Evolutionary conservation across 1,284 basidiomycete species (phyloP).

Genomic region (Caloboletus firmus): DNA sequence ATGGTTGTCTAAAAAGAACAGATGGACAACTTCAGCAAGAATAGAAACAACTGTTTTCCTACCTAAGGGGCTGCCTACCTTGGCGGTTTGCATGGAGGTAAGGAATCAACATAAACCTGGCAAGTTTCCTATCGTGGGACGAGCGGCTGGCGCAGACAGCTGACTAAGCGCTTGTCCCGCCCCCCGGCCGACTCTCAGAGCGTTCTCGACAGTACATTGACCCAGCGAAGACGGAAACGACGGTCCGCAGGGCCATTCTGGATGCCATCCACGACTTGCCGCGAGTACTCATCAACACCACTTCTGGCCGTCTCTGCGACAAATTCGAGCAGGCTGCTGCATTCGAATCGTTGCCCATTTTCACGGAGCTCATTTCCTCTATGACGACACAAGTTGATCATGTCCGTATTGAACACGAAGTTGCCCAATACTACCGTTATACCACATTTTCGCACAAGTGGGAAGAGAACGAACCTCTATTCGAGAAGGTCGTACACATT

Average conservation of each 20-base stretch:
- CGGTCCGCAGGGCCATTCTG: background rate
- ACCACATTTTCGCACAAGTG: constrained; percentile 5
- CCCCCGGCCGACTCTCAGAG: too few species aligned
- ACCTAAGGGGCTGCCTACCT: too few species aligned
- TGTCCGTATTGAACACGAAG: background rate
- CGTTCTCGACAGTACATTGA: background rate
- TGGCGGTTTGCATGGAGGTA: too few species aligned
- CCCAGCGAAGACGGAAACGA: background rate
- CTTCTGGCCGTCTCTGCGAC: constrained; percentile 6
- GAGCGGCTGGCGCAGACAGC: too few species aligned
- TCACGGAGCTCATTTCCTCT: background rate
- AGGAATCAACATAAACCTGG: too few species aligned
- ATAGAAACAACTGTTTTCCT: too few species aligned
- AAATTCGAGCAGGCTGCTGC: background rate
- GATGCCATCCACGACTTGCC: constrained; percentile 2
- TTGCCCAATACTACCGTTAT: constrained; percentile 1
- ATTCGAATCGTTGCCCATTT: background rate
- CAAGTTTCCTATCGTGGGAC: too few species aligned
- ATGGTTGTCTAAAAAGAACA: too few species aligned
- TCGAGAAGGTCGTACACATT: background rate
- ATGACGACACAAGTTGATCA: background rate
- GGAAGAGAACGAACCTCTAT: constrained; percentile 10
- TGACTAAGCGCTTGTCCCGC: too few species aligned
- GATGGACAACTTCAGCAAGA: too few species aligned
- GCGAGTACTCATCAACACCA: constrained; percentile 6